These are phyloP conservation scores for Xanthoconium purpureum DNA, from an alignment of 768 basidiomycete genomes.

Conservation along the genomic window DNA sequence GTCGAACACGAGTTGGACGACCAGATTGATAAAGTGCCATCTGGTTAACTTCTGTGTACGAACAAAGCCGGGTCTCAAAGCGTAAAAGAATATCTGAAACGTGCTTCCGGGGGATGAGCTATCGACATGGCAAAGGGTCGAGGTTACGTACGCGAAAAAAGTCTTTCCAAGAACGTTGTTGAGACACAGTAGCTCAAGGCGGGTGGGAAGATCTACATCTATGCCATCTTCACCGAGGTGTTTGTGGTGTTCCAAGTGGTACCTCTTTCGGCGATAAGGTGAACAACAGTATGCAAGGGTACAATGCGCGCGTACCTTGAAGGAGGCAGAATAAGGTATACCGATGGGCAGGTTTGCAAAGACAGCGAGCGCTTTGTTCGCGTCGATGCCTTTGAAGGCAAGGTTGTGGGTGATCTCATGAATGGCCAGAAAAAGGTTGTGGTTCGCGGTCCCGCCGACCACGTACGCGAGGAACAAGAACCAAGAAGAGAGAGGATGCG, in stretches of 20 bases:
- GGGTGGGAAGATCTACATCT: conserved; percentile 92
- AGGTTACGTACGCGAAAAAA: conserved; percentile 79
- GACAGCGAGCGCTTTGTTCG: conserved; percentile 86
- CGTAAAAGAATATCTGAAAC: conserved; percentile 98
- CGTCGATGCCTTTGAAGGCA: conserved; percentile 77
- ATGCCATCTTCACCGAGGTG: conserved; percentile 93
- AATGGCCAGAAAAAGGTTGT: conserved; percentile 96
- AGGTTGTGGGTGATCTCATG: conserved; percentile 99
- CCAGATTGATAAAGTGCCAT: conserved; percentile 84
- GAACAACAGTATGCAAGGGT: not conserved
- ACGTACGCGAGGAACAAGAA: conserved; percentile 80
- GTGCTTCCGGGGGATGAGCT: conserved; percentile 51
- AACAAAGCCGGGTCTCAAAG: conserved; percentile 90
- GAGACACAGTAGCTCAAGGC: conserved; percentile 76
- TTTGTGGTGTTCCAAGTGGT: conserved; percentile 97
- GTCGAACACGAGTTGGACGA: conserved; percentile 69
- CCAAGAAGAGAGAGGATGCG: conserved; percentile 60
- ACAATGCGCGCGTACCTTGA: conserved; percentile 60
- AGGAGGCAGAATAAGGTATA: conserved; percentile 90
- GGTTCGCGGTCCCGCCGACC: conserved; percentile 93
- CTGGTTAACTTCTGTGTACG: conserved; percentile 73
- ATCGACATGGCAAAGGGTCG: not conserved
- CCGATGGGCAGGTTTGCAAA: conserved; percentile 93
- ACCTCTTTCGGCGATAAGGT: conserved; percentile 48
- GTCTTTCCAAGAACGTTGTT: conserved; percentile 98